Evolutionary conservation across 106 monocot species (phyloP).

Genomic region (Dioscorea dumetorum): DNA sequence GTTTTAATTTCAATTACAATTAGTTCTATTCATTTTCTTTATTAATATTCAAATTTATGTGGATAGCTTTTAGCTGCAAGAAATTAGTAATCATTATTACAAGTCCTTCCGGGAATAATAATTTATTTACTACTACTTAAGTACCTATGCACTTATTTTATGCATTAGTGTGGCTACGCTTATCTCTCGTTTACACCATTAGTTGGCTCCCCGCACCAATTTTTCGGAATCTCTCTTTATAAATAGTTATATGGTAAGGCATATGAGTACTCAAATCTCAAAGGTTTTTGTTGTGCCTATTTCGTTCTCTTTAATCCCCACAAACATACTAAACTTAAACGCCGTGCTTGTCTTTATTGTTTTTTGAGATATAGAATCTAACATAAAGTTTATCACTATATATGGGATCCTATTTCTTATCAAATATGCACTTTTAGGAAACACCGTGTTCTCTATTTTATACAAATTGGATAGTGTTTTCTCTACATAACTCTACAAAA

Average conservation of each 20-base stretch:
- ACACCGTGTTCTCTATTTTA: background rate
- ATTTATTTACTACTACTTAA: too few species aligned
- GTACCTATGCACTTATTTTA: too few species aligned
- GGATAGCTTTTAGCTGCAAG: too few species aligned
- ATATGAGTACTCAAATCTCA: background rate
- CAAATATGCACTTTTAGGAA: background rate
- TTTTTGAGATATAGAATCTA: background rate
- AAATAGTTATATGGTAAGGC: background rate
- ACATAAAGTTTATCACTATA: background rate
- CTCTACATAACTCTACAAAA: background rate
- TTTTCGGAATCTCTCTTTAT: background rate
- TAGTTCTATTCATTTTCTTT: too few species aligned
- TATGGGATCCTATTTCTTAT: background rate
- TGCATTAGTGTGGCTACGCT: background rate
- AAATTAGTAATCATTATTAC: too few species aligned
- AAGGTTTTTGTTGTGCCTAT: background rate
- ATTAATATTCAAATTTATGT: too few species aligned
- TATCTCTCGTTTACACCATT: background rate
- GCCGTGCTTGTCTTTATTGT: background rate
- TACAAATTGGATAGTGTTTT: background rate
- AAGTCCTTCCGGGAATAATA: too few species aligned
- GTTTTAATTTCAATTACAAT: too few species aligned
- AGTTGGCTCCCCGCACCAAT: background rate
- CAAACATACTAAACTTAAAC: background rate
- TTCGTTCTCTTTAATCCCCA: background rate